Percentiles rank a stretch among this genome's conserved stretches.
phyloP scores from a whole-genome alignment of 1,284 basidiomycete species.

The Tylopilus sp. region DNA sequence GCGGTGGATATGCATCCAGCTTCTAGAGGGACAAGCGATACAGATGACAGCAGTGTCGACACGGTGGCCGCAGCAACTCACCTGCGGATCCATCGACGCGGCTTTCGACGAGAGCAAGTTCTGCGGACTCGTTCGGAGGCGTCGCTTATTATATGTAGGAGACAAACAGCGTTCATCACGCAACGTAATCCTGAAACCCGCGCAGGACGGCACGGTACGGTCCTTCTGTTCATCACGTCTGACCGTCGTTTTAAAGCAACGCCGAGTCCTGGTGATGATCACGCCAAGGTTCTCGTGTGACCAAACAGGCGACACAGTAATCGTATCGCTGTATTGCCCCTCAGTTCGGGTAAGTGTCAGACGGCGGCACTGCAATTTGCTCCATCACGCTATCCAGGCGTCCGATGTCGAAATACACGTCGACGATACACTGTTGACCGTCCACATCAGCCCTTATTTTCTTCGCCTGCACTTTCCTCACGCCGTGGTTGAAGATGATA shows the following conservation, averaged over 20 bases:
- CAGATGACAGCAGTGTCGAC: not conserved
- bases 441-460: slow-evolving; percentile 80
- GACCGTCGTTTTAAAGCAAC: slow-evolving; percentile 1
- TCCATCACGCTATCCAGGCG: slow-evolving; percentile 48
- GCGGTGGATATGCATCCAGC: slow-evolving; percentile 64
- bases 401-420: slow-evolving; percentile 77
- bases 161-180: not conserved
- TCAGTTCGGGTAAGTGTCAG: slow-evolving; percentile 64
- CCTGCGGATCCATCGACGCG: slow-evolving; percentile 59
- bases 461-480: slow-evolving; percentile 72
- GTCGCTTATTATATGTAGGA: slow-evolving; percentile 11
- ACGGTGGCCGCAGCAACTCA: slow-evolving; percentile 29
- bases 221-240: not conserved
- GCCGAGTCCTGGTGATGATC: slow-evolving; percentile 64
- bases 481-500: slow-evolving; percentile 64
- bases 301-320: slow-evolving; percentile 61
- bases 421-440: slow-evolving; percentile 65
- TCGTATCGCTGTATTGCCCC: slow-evolving; percentile 70
- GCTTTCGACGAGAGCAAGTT: not conserved
- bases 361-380: slow-evolving; percentile 10
- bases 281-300: slow-evolving; percentile 76
- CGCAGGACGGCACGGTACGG: not conserved
- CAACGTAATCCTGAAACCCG: not conserved
- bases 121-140: not conserved
- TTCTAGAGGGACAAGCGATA: slow-evolving; percentile 43